Base-by-base conservation (phyloP, 176 grass and related monocot genomes). In the Hsuehochloa calcarea region DNA sequence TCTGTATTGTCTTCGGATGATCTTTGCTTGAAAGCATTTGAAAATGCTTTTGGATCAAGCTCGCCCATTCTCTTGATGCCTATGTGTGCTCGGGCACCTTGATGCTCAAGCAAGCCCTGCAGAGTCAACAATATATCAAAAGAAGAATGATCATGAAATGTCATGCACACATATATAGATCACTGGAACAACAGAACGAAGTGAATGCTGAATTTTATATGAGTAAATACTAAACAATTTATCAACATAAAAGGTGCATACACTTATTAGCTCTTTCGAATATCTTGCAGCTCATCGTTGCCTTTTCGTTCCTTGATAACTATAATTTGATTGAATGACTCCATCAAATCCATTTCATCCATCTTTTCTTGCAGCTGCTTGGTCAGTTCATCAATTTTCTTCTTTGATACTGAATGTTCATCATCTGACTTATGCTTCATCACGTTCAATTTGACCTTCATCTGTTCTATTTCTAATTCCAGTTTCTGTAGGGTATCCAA, bases 21-120 rank as follows among this genome's bases (percentile, higher is more conserved):
- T 55, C 55, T 83, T 13, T 44, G 17, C 29, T 40, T 86, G 65
- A 73, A 88, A 3, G 73, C 82, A 79, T 51, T 77, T 37, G 60
- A 52, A 80, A 92, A 86, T 38, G 65, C 70, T 65, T 86, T 90
- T 6, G 41, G 58, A 78, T 92, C 92, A 80, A 92, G 78, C 38
- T 90, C 89, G 10, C 92, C 87, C 85, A 90, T 90, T 72, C 81
- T 88, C n/a, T 87, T 94, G 34, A 94, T 90, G 0, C 45, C 46
- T 20, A 82, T 70, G 26, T 82, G 31, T 4, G 62, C 44, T 15
- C 45, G 44, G 26, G 2, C 27, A 35, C 29, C 11, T 51, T 19
- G 14, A 39, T 7, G 65, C 5, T 67, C 62, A 37, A 58, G 78
- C 5, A 80, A 80, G 10, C 19, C 29, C 63, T 80, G 20, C 8